Evolutionary conservation across 2,329 filamentous ascomycete species (phyloP), one percentile per base, ranked within the genome.

Genomic region (Ilyonectria destructans): DNA sequence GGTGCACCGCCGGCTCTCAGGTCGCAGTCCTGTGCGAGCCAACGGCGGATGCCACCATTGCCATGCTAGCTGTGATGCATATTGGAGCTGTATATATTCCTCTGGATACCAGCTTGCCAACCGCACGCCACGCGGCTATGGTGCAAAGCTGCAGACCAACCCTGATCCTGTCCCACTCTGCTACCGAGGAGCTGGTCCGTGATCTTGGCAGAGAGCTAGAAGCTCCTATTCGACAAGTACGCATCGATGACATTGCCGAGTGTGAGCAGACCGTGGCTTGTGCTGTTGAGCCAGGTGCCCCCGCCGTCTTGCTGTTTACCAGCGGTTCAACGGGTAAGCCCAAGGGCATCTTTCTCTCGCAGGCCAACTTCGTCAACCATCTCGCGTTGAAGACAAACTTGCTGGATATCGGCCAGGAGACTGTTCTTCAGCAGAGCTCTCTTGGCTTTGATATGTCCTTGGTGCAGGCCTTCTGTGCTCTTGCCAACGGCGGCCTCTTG

Each of bases 371-470:
- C 3, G 45, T 69, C 3, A 80, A 80, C 63, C 71, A 75, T 23
- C 60, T 79, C 3, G 79, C 78, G 33, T 70, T 69, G 15, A 73
- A 68, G 2, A 69, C 56, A 4, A 52, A 65, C 12, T 69, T 68
- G 6, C 62, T 69, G n/a, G 63, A 65, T 0, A 57, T 79, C 0
- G 69, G 70, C 0, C 65, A 69, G 2, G 79, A 80, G 23, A 70
- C 67, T 0, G 75, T 81, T 0, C 74, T 85, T 1, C 82, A 84
- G 58, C 82, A 85, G 65, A 82, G 76, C 17, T 75, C 83, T 0
- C 78, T 75, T 31, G 77, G 76, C 10, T 86, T 86, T 69, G 83
- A 86, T 59, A 71, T 84, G 65, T 82, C 82, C 0, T 46, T 84
- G 1, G 69, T 69, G 3, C 81, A 86, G 68, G 78, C 80, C 7